Evolutionary conservation across 495 filamentous ascomycete genomes (phyloP).

Genomic region (Neurospora sublineolata): DNA sequence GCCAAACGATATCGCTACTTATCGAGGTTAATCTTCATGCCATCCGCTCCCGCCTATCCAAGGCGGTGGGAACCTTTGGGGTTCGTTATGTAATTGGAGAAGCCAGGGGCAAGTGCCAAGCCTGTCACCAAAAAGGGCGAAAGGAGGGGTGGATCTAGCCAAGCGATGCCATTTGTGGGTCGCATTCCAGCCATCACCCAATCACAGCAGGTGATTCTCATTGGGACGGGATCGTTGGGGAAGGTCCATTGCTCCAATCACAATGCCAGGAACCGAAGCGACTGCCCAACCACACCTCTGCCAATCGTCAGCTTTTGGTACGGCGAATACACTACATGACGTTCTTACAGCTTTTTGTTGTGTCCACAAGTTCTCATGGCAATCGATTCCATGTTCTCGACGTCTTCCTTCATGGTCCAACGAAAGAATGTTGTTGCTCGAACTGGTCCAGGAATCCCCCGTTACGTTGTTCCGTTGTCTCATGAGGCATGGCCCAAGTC

Average conservation of each 20-base stretch:
- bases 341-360: slow-evolving; percentile 8
- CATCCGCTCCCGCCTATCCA: background rate
- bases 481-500: background rate
- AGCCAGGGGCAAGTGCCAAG: background rate
- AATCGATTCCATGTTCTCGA: background rate
- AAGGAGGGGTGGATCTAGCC: slow-evolving; percentile 14
- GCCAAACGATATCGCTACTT: slow-evolving; percentile 1
- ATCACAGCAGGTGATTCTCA: background rate
- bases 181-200: background rate
- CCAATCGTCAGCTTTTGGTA: slow-evolving; percentile 15
- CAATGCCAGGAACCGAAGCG: background rate
- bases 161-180: slow-evolving; percentile 5
- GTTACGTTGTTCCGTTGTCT: background rate
- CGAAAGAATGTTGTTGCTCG: background rate
- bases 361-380: background rate
- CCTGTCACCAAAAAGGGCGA: background rate
- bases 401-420: background rate
- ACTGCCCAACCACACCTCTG: slow-evolving; percentile 1
- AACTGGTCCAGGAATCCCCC: background rate
- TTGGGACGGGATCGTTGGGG: slow-evolving; percentile 9
- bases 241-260: slow-evolving; percentile 8
- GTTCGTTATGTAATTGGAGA: slow-evolving; percentile 4
- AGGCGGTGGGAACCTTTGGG: slow-evolving; percentile 3
- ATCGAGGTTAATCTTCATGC: background rate
- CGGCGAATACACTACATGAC: slow-evolving; percentile 5